Percentiles rank a stretch among this genome's conserved stretches.
phyloP scores from a whole-genome alignment of 768 basidiomycete genomes.

The Clitopilus passeckerianus region DNA sequence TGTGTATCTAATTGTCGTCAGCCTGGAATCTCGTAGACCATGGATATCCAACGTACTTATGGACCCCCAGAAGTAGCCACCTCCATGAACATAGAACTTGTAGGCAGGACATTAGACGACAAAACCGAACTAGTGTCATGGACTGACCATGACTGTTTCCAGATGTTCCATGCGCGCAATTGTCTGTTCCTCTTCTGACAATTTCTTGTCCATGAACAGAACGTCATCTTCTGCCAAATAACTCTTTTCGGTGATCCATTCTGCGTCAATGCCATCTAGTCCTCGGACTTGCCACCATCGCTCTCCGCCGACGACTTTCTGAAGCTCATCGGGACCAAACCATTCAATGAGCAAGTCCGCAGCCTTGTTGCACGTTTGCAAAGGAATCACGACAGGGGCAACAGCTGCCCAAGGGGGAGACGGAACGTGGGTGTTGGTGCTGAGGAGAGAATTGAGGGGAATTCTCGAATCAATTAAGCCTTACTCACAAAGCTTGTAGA shows the following conservation, averaged over 20 bases:
- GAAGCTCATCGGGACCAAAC: constrained; percentile 68
- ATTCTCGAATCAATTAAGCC: not conserved
- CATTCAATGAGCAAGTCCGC: constrained; percentile 67
- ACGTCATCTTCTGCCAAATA: constrained; percentile 19
- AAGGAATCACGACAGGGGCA: constrained; percentile 51
- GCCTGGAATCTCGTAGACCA: not conserved
- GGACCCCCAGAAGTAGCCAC: constrained; percentile 65
- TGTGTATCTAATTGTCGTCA: constrained; percentile 41
- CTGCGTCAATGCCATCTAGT: constrained; percentile 60
- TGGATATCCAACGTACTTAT: constrained; percentile 35
- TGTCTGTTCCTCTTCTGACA: constrained; percentile 30
- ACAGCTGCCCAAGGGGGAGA: constrained; percentile 64
- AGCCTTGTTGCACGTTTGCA: constrained; percentile 50
- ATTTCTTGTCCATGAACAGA: constrained; percentile 21
- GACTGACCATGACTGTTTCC: constrained; percentile 49
- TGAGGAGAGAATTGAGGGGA: constrained; percentile 10
- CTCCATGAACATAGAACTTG: constrained; percentile 66
- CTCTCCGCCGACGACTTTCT: constrained; percentile 66
- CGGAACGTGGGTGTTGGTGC: constrained; percentile 68
- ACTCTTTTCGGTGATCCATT: constrained; percentile 55
- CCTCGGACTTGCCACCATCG: constrained; percentile 85
- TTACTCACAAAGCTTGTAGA: constrained; percentile 56
- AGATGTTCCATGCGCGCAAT: constrained; percentile 49
- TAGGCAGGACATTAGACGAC: constrained; percentile 6
- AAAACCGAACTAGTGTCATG: not conserved